Conservation (phyloP, 1,284 basidiomycete genomes). For the Moesziomyces globuligerus region DNA sequence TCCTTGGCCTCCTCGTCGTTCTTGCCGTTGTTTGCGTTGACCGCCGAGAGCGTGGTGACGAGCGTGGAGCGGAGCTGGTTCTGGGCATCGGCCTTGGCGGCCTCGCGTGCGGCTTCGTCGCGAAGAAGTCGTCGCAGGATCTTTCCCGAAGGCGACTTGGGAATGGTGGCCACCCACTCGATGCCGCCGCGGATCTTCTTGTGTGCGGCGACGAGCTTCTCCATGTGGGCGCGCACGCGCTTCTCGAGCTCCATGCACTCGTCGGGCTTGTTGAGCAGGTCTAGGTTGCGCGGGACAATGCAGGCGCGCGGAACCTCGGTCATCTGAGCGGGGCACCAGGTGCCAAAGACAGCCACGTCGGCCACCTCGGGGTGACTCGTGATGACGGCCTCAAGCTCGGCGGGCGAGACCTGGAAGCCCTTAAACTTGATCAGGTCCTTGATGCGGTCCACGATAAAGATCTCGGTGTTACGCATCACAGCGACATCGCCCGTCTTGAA, state of each 20-base stretch:
- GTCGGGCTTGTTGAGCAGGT: constrained; percentile 55
- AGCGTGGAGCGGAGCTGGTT: constrained; percentile 29
- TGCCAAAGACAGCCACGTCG: constrained; percentile 45
- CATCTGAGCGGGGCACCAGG: constrained; percentile 38
- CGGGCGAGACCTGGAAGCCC: constrained; percentile 60
- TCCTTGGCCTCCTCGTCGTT: constrained; percentile 36
- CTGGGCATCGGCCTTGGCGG: constrained; percentile 27
- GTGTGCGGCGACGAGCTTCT: constrained; percentile 63
- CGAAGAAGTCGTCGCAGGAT: constrained; percentile 55
- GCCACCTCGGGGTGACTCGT: constrained; percentile 44
- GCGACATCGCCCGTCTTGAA: constrained; percentile 59
- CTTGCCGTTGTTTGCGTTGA: constrained; percentile 14
- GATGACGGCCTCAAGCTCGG: constrained; percentile 52
- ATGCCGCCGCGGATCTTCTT: constrained; percentile 67
- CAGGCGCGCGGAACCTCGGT: constrained; percentile 64
- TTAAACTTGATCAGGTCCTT: constrained; percentile 59
- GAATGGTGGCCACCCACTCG: constrained; percentile 55
- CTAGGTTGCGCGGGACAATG: constrained; percentile 54
- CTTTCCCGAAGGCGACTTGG: constrained; percentile 62
- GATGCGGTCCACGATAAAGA: constrained; percentile 58
- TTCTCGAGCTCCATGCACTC: constrained; percentile 56
- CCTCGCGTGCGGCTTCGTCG: constrained; percentile 37
- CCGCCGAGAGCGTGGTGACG: constrained; percentile 6
- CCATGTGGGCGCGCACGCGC: constrained; percentile 32
- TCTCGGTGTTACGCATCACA: constrained; percentile 48